Conservation (phyloP, 2,329 filamentous ascomycete species). For the Alternaria tenuissima region DNA sequence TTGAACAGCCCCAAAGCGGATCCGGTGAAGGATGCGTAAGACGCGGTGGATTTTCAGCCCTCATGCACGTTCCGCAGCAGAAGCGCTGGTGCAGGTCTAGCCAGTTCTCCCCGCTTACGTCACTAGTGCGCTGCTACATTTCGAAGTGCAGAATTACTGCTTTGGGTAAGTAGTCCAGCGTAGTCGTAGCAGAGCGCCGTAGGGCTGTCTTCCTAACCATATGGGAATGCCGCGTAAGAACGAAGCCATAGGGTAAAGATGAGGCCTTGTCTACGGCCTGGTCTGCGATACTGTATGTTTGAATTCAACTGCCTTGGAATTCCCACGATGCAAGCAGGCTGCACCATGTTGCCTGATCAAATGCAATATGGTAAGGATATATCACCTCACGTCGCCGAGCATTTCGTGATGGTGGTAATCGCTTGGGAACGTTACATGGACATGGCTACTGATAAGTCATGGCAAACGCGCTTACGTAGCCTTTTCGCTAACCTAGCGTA, state of each 20-base stretch:
- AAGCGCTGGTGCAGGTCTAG: slow-evolving; percentile 1
- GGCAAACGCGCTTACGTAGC: slow-evolving; percentile 19
- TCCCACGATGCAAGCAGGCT: not conserved
- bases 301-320: not conserved
- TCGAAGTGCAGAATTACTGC: slow-evolving; percentile 8
- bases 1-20: slow-evolving; percentile 3
- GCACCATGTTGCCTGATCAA: not conserved
- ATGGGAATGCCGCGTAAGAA: slow-evolving; percentile 1
- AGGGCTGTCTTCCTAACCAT: slow-evolving; percentile 1
- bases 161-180: slow-evolving; percentile 11
- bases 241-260: not conserved
- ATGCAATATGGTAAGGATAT: not conserved
- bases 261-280: not conserved
- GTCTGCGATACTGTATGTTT: not conserved
- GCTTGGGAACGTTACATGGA: slow-evolving; percentile 6
- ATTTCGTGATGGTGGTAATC: slow-evolving; percentile 4
- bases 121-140: slow-evolving; percentile 1
- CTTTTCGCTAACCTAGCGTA: slow-evolving; percentile 1
- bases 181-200: slow-evolving; percentile 2
- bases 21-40: slow-evolving; percentile 10
- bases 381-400: slow-evolving; percentile 1
- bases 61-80: slow-evolving; percentile 1
- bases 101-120: slow-evolving; percentile 1
- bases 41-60: slow-evolving; percentile 1
- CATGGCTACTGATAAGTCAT: slow-evolving; percentile 22